Evolutionary conservation across 768 basidiomycete species (phyloP), one percentile per base, ranked within the genome.

Genomic region (Pluteus cervinus): DNA sequence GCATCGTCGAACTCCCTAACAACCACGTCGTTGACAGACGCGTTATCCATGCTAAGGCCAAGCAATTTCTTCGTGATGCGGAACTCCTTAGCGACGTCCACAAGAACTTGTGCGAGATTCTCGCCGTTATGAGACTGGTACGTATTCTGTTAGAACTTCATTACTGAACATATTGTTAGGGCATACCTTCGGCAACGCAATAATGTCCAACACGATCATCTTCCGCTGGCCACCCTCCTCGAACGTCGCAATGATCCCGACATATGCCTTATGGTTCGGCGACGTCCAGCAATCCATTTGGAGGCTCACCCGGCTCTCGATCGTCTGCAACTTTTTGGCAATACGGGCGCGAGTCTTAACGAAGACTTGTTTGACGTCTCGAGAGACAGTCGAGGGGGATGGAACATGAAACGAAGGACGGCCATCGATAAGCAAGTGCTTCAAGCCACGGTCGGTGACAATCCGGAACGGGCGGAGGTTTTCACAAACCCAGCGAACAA

Each of bases 271-370:
- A 30, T 63, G 58, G 42, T 66, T 65, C 0, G 56, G 52, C 0
- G 56, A 59, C 0, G 61, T 60, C 63, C 61, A 66, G 0, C 47
- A 47, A 42, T 66, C 61, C 0, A 55, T 60, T 0, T 52, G 49
- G 37, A 65, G 62, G 35, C 43, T 62, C 2, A 68, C 24, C 15
- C 28, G 20, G 24, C 26, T 16, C 20, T 15, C 11, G 40, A 45
- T 43, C 33, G 56, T 54, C 43, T 50, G 38, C 10, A 61, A 42
- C 45, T 60, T 56, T 31, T 51, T 51, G 5, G 57, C 54, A 20
- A 68, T 52, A 4, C 45, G 29, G 11, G 49, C 20, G 0, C 43
- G 24, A 8, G 41, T 42, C 5, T 33, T 14, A 1, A 15, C 40
- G 33, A 65, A 69, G 0, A 64, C 53, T 1, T 44, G 15, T 36